Base-by-base conservation (phyloP, 768 basidiomycete species). In the Tubosaeta sp. region DNA sequence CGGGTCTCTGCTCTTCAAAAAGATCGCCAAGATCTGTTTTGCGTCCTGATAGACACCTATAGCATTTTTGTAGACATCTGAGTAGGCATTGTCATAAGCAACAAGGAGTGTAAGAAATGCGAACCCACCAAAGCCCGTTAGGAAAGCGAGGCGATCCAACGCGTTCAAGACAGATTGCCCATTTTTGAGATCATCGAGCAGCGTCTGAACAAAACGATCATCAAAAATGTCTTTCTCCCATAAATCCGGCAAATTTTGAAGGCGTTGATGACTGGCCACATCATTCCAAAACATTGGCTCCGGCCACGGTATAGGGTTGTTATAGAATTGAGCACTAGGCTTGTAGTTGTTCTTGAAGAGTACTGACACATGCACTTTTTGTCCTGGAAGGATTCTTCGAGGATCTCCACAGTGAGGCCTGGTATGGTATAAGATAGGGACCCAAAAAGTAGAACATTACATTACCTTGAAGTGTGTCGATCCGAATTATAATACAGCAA, bases 171-270 rank as follows among this genome's bases (percentile, higher is more conserved):
- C 59, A 3, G 57, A 52, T 24, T 54, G 54, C 12, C 51, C 48
- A 0, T 44, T 44, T 19, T 52, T 38, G 51, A 68, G 65, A 46
- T 46, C 50, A 9, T 55, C 49, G 1, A 68, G 54, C 5, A 61
- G 51, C 12, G 41, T 52, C 22, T 30, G 45, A 30, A 65, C 35
- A 4, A 61, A 62, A 9, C 49, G 12, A 22, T 48, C 46, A 22
- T 67, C 66, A 12, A 67, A 65, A 16, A 67, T 56, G 19, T 67
- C 66, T 36, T 57, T 67, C 36, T 68, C 66, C 66, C 67, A 69
- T 14, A 54, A 30, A 31, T 51, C 45, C 1, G 65, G 45, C 3
- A 62, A 47, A 10, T 40, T 0, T 14, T 56, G 51, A 9, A 67
- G 59, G 8, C 54, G 58, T 22, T 46, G 32, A 16, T 64, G 59